These are phyloP conservation scores for Climacium dendroides DNA, from an alignment of 225 moss, liverwort and hornwort genomes.

Conservation along the genomic window DNA sequence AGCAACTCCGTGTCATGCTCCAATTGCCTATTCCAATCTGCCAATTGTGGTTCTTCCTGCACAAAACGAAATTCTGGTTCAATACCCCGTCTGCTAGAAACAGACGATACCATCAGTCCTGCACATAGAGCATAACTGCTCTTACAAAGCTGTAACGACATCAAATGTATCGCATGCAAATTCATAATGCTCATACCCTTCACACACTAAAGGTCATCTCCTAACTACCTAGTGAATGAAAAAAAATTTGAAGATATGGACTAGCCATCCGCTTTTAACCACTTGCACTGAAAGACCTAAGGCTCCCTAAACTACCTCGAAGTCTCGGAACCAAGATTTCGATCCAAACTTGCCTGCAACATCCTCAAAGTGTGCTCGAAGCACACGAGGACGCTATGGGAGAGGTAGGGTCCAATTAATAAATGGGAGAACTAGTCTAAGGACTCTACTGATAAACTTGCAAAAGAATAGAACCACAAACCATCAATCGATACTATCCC, in stretches of 20 bases:
- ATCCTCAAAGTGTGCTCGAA: background rate
- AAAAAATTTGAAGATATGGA: background rate
- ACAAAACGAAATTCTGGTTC: background rate
- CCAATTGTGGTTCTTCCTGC: conserved; percentile 66
- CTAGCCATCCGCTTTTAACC: background rate
- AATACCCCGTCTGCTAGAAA: background rate
- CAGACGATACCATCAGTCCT: background rate
- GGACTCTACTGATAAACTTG: background rate
- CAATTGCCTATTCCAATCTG: conserved; percentile 84
- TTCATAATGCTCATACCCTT: background rate
- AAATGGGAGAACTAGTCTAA: background rate
- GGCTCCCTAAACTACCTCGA: background rate
- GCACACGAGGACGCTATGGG: background rate
- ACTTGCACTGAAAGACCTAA: background rate
- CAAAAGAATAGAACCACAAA: background rate
- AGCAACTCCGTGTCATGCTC: conserved; percentile 84
- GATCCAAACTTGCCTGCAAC: background rate
- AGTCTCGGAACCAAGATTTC: background rate
- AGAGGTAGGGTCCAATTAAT: background rate
- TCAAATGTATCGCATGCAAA: background rate
- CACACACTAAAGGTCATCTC: background rate
- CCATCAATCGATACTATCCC: background rate
- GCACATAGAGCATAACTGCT: background rate
- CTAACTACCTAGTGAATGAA: background rate
- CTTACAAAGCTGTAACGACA: background rate